These are phyloP conservation scores for Salix koriyanagi DNA, from an alignment of 345 rosid genomes.

Conservation along the genomic window DNA sequence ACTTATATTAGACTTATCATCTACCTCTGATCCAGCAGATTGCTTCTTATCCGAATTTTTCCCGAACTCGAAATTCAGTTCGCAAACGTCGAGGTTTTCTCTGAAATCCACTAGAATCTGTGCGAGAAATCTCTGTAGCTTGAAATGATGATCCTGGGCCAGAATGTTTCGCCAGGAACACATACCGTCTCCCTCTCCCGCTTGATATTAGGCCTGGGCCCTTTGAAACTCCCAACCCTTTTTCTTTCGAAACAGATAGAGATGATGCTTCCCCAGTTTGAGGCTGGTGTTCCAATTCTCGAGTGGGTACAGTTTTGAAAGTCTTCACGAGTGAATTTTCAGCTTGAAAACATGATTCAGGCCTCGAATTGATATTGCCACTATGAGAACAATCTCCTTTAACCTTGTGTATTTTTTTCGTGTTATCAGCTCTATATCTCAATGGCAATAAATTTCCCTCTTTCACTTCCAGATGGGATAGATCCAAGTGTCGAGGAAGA, in stretches of 20 bases:
- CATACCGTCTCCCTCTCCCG: constrained; percentile 45
- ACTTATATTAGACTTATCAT: constrained; percentile 46
- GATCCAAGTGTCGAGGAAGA: constrained; percentile 40
- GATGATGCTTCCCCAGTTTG: constrained; percentile 32
- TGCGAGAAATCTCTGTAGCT: constrained; percentile 47
- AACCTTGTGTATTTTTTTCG: constrained; percentile 31
- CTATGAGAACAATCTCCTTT: constrained; percentile 38
- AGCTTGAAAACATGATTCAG: constrained; percentile 29
- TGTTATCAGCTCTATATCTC: constrained; percentile 30
- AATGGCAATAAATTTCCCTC: constrained; percentile 35
- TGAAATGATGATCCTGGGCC: constrained; percentile 44
- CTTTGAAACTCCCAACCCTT: constrained; percentile 27
- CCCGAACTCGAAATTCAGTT: constrained; percentile 79
- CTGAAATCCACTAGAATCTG: constrained; percentile 57
- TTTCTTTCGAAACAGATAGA: constrained; percentile 31
- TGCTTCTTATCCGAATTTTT: constrained; percentile 45
- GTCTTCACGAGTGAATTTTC: constrained; percentile 35
- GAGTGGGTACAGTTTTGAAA: constrained; percentile 29
- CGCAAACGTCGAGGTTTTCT: constrained; percentile 56
- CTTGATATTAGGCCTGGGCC: constrained; percentile 37
- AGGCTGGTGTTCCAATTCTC: constrained; percentile 41
- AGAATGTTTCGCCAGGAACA: constrained; percentile 47
- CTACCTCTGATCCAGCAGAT: constrained; percentile 24
- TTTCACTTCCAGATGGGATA: constrained; percentile 36
- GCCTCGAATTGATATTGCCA: constrained; percentile 27